These are phyloP conservation scores for Tephrocybe sp. DNA, from an alignment of 768 basidiomycete genomes.

Conservation along the genomic window DNA sequence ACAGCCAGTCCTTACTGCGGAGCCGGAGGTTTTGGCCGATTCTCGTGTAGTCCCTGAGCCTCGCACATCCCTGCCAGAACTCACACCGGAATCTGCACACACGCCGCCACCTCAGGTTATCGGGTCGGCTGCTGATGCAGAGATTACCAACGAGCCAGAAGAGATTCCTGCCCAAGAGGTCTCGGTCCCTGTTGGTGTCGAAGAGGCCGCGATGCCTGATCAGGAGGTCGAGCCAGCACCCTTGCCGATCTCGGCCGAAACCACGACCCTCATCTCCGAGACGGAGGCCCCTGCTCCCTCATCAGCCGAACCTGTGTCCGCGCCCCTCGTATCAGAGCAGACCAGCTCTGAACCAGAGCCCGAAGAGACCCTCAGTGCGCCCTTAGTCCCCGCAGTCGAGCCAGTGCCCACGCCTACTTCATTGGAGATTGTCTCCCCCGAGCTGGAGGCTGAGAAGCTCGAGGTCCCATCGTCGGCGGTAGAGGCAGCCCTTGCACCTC, in stretches of 20 bases:
- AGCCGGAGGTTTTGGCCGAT: conserved; percentile 1
- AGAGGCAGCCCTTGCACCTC: not conserved
- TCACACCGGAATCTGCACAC: not conserved
- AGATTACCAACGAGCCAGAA: not conserved
- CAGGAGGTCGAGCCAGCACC: not conserved
- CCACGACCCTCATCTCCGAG: not conserved
- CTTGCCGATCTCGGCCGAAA: not conserved
- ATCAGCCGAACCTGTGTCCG: not conserved
- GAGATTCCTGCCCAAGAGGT: not conserved
- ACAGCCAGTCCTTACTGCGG: conserved; percentile 2
- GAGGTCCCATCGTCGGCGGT: not conserved
- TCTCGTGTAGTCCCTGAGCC: not conserved
- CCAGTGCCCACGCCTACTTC: not conserved
- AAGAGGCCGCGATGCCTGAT: too few relatives aligned
- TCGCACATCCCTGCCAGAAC: not conserved
- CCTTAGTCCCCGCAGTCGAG: not conserved
- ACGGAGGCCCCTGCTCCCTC: not conserved
- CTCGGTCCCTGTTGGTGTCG: too few relatives aligned
- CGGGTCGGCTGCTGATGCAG: not conserved
- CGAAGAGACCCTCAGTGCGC: not conserved
- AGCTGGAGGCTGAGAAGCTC: too few relatives aligned
- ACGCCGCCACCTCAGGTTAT: not conserved
- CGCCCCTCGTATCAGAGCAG: not conserved
- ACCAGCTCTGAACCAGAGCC: not conserved
- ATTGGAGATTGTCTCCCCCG: not conserved